Evolutionary conservation across 768 basidiomycete genomes (phyloP), one percentile per base, ranked within the genome.

Genomic region (Amanita rimosa): DNA sequence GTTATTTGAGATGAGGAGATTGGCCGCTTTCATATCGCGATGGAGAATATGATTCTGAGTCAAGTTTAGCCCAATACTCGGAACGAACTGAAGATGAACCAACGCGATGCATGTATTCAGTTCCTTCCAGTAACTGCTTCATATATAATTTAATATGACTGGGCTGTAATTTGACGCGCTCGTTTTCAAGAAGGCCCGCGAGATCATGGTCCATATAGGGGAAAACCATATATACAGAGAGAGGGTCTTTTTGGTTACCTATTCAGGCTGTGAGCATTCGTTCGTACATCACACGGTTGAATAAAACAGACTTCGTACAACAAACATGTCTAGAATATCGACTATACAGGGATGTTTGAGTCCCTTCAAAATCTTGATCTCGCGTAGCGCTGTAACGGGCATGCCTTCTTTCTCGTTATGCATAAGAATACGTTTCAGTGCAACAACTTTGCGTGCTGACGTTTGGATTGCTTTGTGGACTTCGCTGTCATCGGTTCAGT

Each of bases 141-240:
- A 95, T 89, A 64, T 97, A 95, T 24, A 95, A 69, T 67, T 98
- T 99, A 66, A 97, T 93, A 53, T 92, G 81, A 56, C 84, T 84
- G 6, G 83, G 80, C 44, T 78, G 76, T 3, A 95, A 69, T 56
- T 84, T 83, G 51, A 93, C 93, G 22, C 85, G 77, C 52, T 88
- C 84, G 60, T 98, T 97, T 64, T 94, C 90, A 52, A 99, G 68
- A 34, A 98, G 64, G 2, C 96, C 96, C 2, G 95, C 92, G 9
- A 99, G 78, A 65, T 99, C 96, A 58, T 99, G 95, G 58, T 98
- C 96, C 96, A 98, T 98, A 67, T 97, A 99, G 0, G 96, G 96
- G 59, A 98, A 99, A 36, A 97, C 95, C 92, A 98, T 96, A 66
- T 89, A 96, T 11, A 97, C 89, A 3, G 88, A 89, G 47, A 90